Percentiles rank a stretch among this genome's conserved stretches.
phyloP scores from a whole-genome alignment of 352 stramenopile genomes.

The Globisporangium echinulatum region DNA sequence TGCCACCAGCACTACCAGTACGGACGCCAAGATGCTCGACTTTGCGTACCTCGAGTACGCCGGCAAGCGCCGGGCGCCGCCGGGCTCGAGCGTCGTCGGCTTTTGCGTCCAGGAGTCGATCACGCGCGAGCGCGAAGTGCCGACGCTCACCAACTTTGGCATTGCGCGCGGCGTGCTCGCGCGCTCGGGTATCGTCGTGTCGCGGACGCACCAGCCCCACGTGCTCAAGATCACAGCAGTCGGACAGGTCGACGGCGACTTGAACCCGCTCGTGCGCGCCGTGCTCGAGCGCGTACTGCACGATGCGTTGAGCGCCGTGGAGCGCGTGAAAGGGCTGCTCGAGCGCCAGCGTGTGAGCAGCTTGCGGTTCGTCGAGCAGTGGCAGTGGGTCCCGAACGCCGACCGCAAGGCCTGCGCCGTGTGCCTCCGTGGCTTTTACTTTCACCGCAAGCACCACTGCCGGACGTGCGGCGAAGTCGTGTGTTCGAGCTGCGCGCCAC shows the following conservation, averaged over 20 bases:
- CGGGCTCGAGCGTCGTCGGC: constrained; percentile 44
- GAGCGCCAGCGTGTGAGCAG: constrained; percentile 68
- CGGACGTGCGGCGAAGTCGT: constrained; percentile 72
- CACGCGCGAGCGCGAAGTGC: constrained; percentile 51
- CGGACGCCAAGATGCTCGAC: constrained; percentile 31
- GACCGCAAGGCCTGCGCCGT: constrained; percentile 77
- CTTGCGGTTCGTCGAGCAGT: constrained; percentile 74
- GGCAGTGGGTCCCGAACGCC: constrained; percentile 64
- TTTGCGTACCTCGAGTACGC: constrained; percentile 79
- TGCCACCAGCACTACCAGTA: neutral
- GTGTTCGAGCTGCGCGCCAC: constrained; percentile 60
- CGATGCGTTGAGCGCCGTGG: constrained; percentile 42
- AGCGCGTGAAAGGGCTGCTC: constrained; percentile 49
- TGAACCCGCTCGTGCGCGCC: constrained; percentile 20
- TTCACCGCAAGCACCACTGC: constrained; percentile 75
- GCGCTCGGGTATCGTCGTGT: constrained; percentile 69
- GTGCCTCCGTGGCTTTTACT: constrained; percentile 75
- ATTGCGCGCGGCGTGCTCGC: constrained; percentile 51
- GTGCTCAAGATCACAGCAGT: constrained; percentile 66
- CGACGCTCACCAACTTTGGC: constrained; percentile 54
- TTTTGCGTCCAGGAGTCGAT: constrained; percentile 79
- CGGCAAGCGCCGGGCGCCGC: constrained; percentile 36
- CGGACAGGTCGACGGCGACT: constrained; percentile 56
- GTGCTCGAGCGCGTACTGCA: constrained; percentile 65
- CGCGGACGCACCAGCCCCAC: constrained; percentile 67